A percentile compares a stretch with the other conserved stretches of the same genome.
Evolutionary conservation across 2,329 filamentous ascomycete genomes (phyloP).

Genomic region (Verticillium isaacii): DNA sequence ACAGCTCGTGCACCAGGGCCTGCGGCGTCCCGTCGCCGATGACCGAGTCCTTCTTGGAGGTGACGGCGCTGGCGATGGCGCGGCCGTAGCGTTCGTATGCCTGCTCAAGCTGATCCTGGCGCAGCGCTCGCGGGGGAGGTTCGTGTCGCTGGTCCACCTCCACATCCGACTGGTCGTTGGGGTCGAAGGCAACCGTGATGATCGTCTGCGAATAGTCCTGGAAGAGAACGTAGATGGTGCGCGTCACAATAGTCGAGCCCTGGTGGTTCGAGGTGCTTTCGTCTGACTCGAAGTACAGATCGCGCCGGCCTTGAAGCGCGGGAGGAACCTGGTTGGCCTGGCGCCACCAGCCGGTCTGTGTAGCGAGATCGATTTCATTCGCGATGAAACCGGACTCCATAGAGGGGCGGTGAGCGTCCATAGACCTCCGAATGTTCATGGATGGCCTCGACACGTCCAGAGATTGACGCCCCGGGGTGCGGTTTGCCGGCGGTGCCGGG

Average conservation of each 20-base stretch:
- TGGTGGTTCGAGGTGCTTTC: conserved; percentile 67
- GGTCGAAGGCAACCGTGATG: conserved; percentile 75
- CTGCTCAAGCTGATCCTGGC: conserved; percentile 89
- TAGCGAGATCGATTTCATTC: conserved; percentile 75
- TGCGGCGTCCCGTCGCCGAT: conserved; percentile 82
- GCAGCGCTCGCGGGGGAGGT: conserved; percentile 70
- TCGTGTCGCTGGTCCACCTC: conserved; percentile 83
- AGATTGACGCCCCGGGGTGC: conserved; percentile 49
- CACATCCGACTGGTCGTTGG: conserved; percentile 66
- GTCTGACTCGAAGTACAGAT: conserved; percentile 78
- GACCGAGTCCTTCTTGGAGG: conserved; percentile 69
- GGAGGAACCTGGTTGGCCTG: conserved; percentile 76
- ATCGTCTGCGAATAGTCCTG: conserved; percentile 95
- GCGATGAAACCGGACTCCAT: conserved; percentile 82
- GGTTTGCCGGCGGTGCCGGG: conserved; percentile 6
- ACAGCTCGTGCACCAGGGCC: conserved; percentile 71
- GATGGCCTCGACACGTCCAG: conserved; percentile 54
- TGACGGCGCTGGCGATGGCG: conserved; percentile 67
- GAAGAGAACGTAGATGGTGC: conserved; percentile 83
- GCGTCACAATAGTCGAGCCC: conserved; percentile 66
- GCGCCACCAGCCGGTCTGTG: conserved; percentile 80
- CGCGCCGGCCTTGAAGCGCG: conserved; percentile 73
- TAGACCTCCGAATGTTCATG: conserved; percentile 52
- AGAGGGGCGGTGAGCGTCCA: conserved; percentile 70
- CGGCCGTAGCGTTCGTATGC: conserved; percentile 78